Conservation (phyloP, 2,329 filamentous ascomycete species). For the Claviceps paspali region DNA sequence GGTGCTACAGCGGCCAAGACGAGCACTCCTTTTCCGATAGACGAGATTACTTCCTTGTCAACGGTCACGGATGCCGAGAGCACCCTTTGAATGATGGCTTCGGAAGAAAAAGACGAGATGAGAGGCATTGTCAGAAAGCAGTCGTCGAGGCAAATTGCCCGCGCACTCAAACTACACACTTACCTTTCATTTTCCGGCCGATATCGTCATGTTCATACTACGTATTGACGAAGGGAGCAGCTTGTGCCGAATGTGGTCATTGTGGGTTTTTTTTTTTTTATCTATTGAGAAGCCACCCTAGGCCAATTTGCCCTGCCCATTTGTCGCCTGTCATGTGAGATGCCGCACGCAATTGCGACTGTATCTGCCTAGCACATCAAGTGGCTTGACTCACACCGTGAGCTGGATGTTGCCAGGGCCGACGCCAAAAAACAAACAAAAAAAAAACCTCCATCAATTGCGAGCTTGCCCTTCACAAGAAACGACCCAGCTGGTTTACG, state of each 20-base stretch:
- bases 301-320: too few relatives aligned
- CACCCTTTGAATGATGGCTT: slow-evolving; percentile 86
- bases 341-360: too few relatives aligned
- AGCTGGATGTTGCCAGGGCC: not conserved
- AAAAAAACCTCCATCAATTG: too few relatives aligned
- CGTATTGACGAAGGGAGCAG: too few relatives aligned
- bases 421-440: not conserved
- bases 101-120: not conserved
- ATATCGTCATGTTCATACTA: not conserved
- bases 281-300: too few relatives aligned
- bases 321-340: slow-evolving; percentile 7
- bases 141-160: too few relatives aligned
- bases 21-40: slow-evolving; percentile 77
- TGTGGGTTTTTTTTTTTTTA: too few relatives aligned
- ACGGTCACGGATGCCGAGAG: slow-evolving; percentile 92
- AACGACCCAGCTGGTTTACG: not conserved
- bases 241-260: too few relatives aligned
- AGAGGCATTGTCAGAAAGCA: slow-evolving; percentile 2
- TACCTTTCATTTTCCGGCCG: slow-evolving; percentile 8
- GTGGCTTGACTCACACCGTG: not conserved
- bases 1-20: slow-evolving; percentile 86
- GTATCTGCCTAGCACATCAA: slow-evolving; percentile 6
- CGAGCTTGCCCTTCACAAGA: not conserved
- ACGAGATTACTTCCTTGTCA: slow-evolving; percentile 76
- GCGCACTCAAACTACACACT: too few relatives aligned